A percentile compares a stretch with the other conserved stretches of the same genome.
Conservation (phyloP, 2,329 filamentous ascomycete genomes). For the Exophiala sideris region DNA sequence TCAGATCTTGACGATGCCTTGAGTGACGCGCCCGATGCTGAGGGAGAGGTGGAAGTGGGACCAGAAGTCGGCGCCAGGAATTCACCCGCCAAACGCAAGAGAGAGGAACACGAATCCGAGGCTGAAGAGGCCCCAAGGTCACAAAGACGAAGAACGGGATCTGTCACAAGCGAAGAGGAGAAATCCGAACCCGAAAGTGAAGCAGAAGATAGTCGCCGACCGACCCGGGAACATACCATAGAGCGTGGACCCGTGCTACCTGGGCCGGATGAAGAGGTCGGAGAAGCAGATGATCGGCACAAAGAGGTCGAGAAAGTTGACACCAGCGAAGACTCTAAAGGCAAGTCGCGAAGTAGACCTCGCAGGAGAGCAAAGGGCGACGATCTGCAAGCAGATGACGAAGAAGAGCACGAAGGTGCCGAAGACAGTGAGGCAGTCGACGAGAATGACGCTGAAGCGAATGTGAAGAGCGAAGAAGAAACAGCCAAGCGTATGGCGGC, state of each 20-base stretch:
- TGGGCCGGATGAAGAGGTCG: conserved; percentile 36
- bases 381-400: conserved; percentile 43
- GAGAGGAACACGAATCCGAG: conserved; percentile 23
- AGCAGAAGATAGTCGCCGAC: conserved; percentile 28
- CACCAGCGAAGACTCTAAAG: conserved; percentile 57
- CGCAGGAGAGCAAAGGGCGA: conserved; percentile 37
- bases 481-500: conserved; percentile 73
- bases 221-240: conserved; percentile 32
- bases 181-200: conserved; percentile 31
- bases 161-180: conserved; percentile 33
- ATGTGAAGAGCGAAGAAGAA: conserved; percentile 53
- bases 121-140: conserved; percentile 31
- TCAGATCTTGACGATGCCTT: conserved; percentile 23
- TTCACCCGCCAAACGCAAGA: conserved; percentile 36
- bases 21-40: conserved; percentile 23
- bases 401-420: conserved; percentile 49
- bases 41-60: conserved; percentile 26
- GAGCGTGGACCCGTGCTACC: conserved; percentile 31
- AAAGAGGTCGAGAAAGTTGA: conserved; percentile 54
- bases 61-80: not conserved
- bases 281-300: conserved; percentile 49
- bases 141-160: conserved; percentile 35
- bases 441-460: conserved; percentile 40
- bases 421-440: conserved; percentile 47
- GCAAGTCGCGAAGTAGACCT: conserved; percentile 44